phyloP scores from a whole-genome alignment of 2,329 filamentous ascomycete genomes.

The Bipolaris victoriae region DNA sequence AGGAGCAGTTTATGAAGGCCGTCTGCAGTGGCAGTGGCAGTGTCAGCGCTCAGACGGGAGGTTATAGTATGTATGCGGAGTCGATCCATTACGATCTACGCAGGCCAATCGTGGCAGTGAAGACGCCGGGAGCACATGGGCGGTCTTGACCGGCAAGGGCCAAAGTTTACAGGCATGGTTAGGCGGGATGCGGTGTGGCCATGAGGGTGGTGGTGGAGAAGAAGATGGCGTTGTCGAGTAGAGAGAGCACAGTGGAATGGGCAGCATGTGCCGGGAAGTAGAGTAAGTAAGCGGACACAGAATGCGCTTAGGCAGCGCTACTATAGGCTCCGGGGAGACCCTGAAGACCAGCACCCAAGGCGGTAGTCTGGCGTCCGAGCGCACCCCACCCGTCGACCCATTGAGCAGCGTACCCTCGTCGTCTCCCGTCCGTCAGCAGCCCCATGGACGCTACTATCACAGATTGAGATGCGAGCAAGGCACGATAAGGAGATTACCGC shows the following conservation, averaged over 20 bases:
- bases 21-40: background rate
- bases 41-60: background rate
- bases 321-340: constrained; percentile 16
- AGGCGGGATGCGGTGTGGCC: background rate
- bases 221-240: constrained; percentile 3
- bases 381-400: constrained; percentile 11
- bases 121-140: background rate
- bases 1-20: background rate
- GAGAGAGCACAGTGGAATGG: background rate
- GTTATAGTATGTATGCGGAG: background rate
- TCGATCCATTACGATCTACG: background rate
- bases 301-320: constrained; percentile 17
- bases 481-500: background rate
- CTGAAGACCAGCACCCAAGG: constrained; percentile 7
- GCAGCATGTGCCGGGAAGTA: constrained; percentile 6
- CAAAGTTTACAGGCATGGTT: background rate
- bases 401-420: background rate
- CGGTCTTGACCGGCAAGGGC: background rate
- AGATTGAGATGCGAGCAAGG: background rate
- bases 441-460: background rate
- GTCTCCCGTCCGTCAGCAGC: constrained; percentile 1
- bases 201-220: background rate
- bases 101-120: background rate
- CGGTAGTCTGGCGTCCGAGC: constrained; percentile 10
- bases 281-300: background rate